These are phyloP conservation scores for Epichloe coenophiala DNA, from an alignment of 2,329 filamentous ascomycete species.

Conservation along the genomic window DNA sequence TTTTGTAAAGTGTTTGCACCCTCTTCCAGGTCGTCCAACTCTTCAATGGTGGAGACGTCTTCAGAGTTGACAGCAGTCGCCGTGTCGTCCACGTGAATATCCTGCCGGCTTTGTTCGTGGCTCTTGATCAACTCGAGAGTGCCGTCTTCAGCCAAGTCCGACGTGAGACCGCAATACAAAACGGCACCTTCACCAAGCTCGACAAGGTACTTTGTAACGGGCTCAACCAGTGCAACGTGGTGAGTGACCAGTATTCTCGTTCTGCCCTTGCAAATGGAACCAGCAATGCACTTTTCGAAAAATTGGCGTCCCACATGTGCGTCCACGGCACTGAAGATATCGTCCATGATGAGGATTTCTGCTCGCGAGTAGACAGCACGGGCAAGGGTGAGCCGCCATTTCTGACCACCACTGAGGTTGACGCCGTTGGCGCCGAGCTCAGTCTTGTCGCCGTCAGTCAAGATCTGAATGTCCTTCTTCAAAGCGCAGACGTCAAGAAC, in stretches of 20 bases:
- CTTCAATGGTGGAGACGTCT: slow-evolving; percentile 28
- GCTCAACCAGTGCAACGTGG: slow-evolving; percentile 58
- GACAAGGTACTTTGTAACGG: slow-evolving; percentile 60
- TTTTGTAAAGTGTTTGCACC: slow-evolving; percentile 30
- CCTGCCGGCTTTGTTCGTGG: slow-evolving; percentile 34
- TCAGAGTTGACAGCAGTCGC: slow-evolving; percentile 43
- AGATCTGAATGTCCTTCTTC: slow-evolving; percentile 61
- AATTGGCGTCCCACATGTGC: slow-evolving; percentile 69
- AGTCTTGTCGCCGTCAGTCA: slow-evolving; percentile 64
- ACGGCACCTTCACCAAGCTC: slow-evolving; percentile 57
- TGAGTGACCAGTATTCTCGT: slow-evolving; percentile 74
- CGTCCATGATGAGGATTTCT: slow-evolving; percentile 64
- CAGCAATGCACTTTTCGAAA: slow-evolving; percentile 62
- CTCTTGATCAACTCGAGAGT: slow-evolving; percentile 43
- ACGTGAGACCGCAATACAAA: slow-evolving; percentile 48
- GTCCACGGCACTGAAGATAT: slow-evolving; percentile 75
- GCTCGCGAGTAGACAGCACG: slow-evolving; percentile 69
- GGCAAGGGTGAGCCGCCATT: slow-evolving; percentile 70
- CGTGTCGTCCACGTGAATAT: slow-evolving; percentile 35
- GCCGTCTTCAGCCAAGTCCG: slow-evolving; percentile 47
- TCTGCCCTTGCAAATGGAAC: slow-evolving; percentile 52
- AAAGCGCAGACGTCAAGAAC: slow-evolving; percentile 63
- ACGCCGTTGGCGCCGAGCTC: slow-evolving; percentile 78
- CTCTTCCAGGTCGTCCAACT: slow-evolving; percentile 25
- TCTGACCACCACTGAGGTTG: slow-evolving; percentile 71